A percentile compares a stretch with the other conserved stretches of the same genome.
These are phyloP conservation scores for Pyrenopolyporus hunteri DNA, from an alignment of 495 filamentous ascomycete genomes.

Conservation along the genomic window DNA sequence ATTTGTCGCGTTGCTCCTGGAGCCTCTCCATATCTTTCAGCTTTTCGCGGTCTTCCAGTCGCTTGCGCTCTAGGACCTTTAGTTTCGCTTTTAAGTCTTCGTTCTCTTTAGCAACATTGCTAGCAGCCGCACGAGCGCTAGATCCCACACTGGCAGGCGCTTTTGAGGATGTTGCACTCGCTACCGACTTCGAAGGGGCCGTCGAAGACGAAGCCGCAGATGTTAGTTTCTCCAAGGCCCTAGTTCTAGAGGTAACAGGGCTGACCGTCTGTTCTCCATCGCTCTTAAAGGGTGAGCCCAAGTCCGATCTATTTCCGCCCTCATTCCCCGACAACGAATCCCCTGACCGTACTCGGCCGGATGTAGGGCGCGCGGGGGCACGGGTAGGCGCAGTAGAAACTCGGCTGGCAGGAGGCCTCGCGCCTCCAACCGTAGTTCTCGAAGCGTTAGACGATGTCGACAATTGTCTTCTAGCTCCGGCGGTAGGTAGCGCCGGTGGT, in stretches of 20 bases:
- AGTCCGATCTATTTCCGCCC: constrained; percentile 44
- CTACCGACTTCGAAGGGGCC: constrained; percentile 41
- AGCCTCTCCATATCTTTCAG: constrained; percentile 77
- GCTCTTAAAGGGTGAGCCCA: constrained; percentile 47
- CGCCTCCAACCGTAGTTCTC: constrained; percentile 38
- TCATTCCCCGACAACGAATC: constrained; percentile 49
- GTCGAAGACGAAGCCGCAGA: constrained; percentile 42
- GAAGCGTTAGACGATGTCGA: constrained; percentile 44
- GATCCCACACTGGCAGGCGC: constrained; percentile 36
- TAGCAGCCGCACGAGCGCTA: constrained; percentile 38
- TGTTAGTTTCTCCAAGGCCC: constrained; percentile 54
- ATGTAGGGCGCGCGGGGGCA: constrained; percentile 39
- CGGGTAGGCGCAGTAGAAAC: constrained; percentile 42
- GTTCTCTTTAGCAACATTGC: constrained; percentile 64
- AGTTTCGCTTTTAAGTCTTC: constrained; percentile 82
- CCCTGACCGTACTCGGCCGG: constrained; percentile 50
- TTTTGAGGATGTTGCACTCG: constrained; percentile 34
- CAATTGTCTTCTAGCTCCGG: constrained; percentile 41
- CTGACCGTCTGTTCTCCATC: constrained; percentile 55
- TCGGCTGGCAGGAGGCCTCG: constrained; percentile 47
- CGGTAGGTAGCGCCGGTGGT: constrained; percentile 57
- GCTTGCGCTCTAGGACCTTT: constrained; percentile 79
- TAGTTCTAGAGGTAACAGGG: constrained; percentile 51
- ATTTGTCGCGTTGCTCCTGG: constrained; percentile 82
- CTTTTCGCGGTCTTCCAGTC: constrained; percentile 85